Evolutionary conservation across 768 basidiomycete species (phyloP), one percentile per base, ranked within the genome.

Genomic region (Lentinula detonsa): DNA sequence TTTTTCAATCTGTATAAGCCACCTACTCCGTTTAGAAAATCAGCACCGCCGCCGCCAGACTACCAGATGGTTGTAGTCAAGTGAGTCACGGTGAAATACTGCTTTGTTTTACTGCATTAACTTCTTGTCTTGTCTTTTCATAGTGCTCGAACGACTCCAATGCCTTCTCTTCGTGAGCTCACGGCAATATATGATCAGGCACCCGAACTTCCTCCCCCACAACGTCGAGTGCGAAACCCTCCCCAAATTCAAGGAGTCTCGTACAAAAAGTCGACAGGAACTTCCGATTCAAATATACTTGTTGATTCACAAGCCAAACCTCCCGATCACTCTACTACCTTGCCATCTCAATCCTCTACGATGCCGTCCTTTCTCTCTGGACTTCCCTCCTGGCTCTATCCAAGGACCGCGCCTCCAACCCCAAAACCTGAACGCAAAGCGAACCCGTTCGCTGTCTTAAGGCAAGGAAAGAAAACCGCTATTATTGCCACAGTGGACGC

Each of bases 1-100:
- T 98, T 97, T 74, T 98, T 81, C 72, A 89, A 97, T 67, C 77
- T 93, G 4, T 96, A 95, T 76, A 97, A 96, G 68, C 96, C 96
- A 2, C 86, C 85, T 6, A 92, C 93, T 0, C 79, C 90, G 7
- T 96, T 86, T 76, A 88, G 84, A 69, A 93, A 88, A 75, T 88
- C 85, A 0, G 74, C 82, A 1, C 91, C 89, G 5, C 85, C 88
- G 5, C 78, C 81, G 1, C 93, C 95, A 2, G 93, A 97, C 72
- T 98, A 93, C 72, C 81, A 86, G 55, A 74, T 97, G 18, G 91
- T 91, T 1, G 89, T 95, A 2, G 80, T 98, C 60, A 85, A 95
- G 95, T 96, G 64, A 66, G 86, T 75, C 34, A n/a, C 5, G 16
- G 31, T 10, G 7, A 8, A 39, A 52, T 15, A 35, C 42, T 39